These are phyloP conservation scores for Fusarium miscanthi DNA, from an alignment of 2,329 filamentous ascomycete genomes.

Conservation along the genomic window DNA sequence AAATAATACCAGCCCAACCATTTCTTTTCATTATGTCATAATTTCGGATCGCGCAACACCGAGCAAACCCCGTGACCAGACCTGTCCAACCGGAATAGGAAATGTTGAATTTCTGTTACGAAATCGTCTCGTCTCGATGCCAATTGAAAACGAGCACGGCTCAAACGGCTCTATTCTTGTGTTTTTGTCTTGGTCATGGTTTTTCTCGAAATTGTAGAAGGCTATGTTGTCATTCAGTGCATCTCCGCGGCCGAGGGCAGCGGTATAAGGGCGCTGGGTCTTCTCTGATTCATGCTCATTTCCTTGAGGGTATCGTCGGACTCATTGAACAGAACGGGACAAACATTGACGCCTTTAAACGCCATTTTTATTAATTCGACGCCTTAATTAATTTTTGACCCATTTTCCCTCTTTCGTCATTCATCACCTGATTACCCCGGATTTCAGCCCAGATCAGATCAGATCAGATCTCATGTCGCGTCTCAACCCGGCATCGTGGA, in stretches of 20 bases:
- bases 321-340: not conserved
- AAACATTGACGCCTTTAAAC: too few species aligned
- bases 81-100: not conserved
- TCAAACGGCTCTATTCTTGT: not conserved
- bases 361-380: slow-evolving; percentile 3
- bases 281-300: not conserved
- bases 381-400: not conserved
- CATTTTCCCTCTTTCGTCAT: not conserved
- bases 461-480: slow-evolving; percentile 27
- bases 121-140: slow-evolving; percentile 39
- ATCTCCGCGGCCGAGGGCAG: slow-evolving; percentile 42
- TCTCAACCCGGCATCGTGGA: slow-evolving; percentile 50
- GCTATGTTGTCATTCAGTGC: not conserved
- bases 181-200: not conserved
- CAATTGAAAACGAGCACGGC: slow-evolving; percentile 34
- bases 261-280: slow-evolving; percentile 15
- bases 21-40: not conserved
- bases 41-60: not conserved
- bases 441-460: not conserved
- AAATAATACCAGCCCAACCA: not conserved
- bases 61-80: not conserved
- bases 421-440: slow-evolving; percentile 10
- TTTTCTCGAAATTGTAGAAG: not conserved
- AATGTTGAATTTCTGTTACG: slow-evolving; percentile 42
- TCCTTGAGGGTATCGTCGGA: slow-evolving; percentile 7